Evolutionary conservation across 2,329 filamentous ascomycete species (phyloP).

Genomic region (Fusarium denticulatum): DNA sequence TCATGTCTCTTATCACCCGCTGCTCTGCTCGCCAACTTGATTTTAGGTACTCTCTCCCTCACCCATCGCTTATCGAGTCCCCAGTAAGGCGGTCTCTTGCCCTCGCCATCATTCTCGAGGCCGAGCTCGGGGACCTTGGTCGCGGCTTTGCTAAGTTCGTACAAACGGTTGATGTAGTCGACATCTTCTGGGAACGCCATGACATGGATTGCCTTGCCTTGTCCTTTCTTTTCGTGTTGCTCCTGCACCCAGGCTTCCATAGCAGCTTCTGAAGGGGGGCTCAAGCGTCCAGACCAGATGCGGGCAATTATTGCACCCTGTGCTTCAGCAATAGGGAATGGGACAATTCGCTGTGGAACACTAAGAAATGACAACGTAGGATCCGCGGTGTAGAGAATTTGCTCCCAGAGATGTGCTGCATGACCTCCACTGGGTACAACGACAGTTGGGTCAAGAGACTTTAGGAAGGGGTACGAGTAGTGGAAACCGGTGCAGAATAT

Average conservation of each 20-base stretch:
- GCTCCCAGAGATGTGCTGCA: slow-evolving; percentile 75
- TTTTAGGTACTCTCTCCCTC: slow-evolving; percentile 52
- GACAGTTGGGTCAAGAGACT: slow-evolving; percentile 55
- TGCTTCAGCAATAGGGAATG: slow-evolving; percentile 76
- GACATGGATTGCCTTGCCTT: slow-evolving; percentile 52
- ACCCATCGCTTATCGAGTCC: slow-evolving; percentile 52
- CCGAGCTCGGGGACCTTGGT: slow-evolving; percentile 38
- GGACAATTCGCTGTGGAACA: slow-evolving; percentile 74
- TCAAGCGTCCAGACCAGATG: slow-evolving; percentile 70
- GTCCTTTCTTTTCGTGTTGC: slow-evolving; percentile 61
- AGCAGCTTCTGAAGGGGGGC: slow-evolving; percentile 60
- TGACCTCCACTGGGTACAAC: slow-evolving; percentile 69
- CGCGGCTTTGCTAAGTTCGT: slow-evolving; percentile 58
- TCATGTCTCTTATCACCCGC: slow-evolving; percentile 49
- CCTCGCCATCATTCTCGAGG: slow-evolving; percentile 50
- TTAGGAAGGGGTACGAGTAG: slow-evolving; percentile 79
- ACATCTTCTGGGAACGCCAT: slow-evolving; percentile 63
- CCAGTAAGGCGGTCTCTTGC: slow-evolving; percentile 54
- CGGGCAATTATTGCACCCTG: slow-evolving; percentile 74
- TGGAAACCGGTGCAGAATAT: slow-evolving; percentile 90
- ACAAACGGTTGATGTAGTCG: slow-evolving; percentile 68
- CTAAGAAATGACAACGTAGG: slow-evolving; percentile 74
- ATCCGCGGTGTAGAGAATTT: slow-evolving; percentile 72
- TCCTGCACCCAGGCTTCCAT: slow-evolving; percentile 71
- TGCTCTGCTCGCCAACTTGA: slow-evolving; percentile 52